Evolutionary conservation across 345 rosid genomes (phyloP).

Genomic region (Mangifera indica): DNA sequence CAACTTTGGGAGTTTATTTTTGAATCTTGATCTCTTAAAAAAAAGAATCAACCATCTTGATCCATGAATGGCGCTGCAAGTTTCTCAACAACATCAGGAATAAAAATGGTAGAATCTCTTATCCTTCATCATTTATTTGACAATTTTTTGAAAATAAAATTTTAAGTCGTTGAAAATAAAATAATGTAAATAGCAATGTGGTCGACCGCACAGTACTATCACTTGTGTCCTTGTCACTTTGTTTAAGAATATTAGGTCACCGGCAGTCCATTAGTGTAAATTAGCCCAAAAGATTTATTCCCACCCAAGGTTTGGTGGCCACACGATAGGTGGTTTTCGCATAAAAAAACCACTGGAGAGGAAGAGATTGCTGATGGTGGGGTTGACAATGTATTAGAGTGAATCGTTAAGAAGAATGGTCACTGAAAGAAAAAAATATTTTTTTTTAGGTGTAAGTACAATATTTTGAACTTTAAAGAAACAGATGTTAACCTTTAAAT

Average conservation of each 20-base stretch:
- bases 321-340: too few species aligned
- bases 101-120: constrained; percentile 3
- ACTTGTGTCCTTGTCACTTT: constrained; percentile 10
- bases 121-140: background rate
- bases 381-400: too few species aligned
- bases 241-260: background rate
- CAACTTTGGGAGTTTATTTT: background rate
- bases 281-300: too few species aligned
- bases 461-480: too few species aligned
- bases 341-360: too few species aligned
- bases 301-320: too few species aligned
- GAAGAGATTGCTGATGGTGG: too few species aligned
- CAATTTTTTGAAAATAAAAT: background rate
- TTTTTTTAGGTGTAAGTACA: too few species aligned
- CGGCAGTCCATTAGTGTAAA: background rate
- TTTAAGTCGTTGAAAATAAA: background rate
- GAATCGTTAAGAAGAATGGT: too few species aligned
- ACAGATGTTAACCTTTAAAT: too few species aligned
- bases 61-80: constrained; percentile 3
- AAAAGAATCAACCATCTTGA: constrained; percentile 13
- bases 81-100: background rate
- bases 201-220: background rate
- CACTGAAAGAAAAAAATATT: too few species aligned
- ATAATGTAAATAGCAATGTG: background rate
- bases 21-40: background rate